These are phyloP conservation scores for Phoma herbarum DNA, from an alignment of 2,329 filamentous ascomycete genomes.

Conservation along the genomic window DNA sequence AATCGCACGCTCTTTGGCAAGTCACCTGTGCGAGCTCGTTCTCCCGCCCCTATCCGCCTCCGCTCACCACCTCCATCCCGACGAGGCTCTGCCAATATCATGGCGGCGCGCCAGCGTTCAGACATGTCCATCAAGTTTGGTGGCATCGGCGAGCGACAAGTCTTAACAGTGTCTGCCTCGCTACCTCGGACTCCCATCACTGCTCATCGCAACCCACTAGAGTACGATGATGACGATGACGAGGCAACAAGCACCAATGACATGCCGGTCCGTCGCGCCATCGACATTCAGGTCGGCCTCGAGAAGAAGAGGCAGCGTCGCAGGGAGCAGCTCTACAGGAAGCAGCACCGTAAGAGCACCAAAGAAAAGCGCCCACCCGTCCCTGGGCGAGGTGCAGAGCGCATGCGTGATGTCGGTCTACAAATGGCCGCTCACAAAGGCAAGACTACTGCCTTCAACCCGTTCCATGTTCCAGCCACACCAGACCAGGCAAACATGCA, in stretches of 20 bases:
- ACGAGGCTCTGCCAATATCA: slow-evolving; percentile 52
- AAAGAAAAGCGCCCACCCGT: slow-evolving; percentile 72
- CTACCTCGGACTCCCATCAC: slow-evolving; percentile 77
- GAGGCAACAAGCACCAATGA: slow-evolving; percentile 49
- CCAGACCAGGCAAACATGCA: slow-evolving; percentile 52
- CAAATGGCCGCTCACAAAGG: slow-evolving; percentile 78
- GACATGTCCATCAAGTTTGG: slow-evolving; percentile 57
- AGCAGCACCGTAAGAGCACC: slow-evolving; percentile 83
- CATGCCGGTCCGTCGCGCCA: slow-evolving; percentile 84
- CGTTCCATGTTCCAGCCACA: slow-evolving; percentile 37
- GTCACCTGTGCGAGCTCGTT: slow-evolving; percentile 72
- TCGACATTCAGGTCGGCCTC: slow-evolving; percentile 90
- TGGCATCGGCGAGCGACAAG: slow-evolving; percentile 68
- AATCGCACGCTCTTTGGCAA: slow-evolving; percentile 69
- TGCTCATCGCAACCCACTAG: slow-evolving; percentile 34
- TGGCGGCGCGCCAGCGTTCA: slow-evolving; percentile 50
- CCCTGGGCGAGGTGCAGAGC: slow-evolving; percentile 87
- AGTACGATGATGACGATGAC: slow-evolving; percentile 55
- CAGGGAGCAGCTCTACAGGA: slow-evolving; percentile 90
- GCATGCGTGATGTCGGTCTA: slow-evolving; percentile 91
- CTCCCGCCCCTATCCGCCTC: slow-evolving; percentile 49
- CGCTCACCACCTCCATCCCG: slow-evolving; percentile 74
- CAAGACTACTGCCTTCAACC: slow-evolving; percentile 39
- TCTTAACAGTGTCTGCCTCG: slow-evolving; percentile 81
- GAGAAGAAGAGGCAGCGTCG: slow-evolving; percentile 93